These are phyloP conservation scores for Letharia lupina DNA, from an alignment of 495 filamentous ascomycete genomes.

Conservation along the genomic window DNA sequence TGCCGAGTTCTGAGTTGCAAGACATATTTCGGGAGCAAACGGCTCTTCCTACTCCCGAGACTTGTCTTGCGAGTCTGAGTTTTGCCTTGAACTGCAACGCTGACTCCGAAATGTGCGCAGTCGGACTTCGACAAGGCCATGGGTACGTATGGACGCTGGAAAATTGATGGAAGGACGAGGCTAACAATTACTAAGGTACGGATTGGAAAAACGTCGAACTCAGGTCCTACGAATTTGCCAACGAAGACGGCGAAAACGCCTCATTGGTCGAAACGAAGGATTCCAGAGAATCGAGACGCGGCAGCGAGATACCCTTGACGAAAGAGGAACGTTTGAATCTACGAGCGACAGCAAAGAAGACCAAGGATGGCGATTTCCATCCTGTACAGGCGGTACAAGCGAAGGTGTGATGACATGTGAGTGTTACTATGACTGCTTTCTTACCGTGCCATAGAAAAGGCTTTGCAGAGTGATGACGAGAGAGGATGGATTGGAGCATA, in stretches of 20 bases:
- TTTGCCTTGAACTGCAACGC: too few relatives aligned
- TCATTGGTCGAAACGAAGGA: slow-evolving; percentile 55
- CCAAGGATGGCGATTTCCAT: slow-evolving; percentile 24
- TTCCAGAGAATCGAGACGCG: slow-evolving; percentile 50
- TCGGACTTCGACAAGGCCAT: slow-evolving; percentile 36
- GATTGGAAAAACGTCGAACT: slow-evolving; percentile 82
- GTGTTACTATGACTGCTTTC: slow-evolving; percentile 1
- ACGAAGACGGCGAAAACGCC: slow-evolving; percentile 46
- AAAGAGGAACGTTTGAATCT: slow-evolving; percentile 37
- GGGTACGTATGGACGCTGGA: slow-evolving; percentile 16
- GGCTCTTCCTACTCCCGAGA: too few relatives aligned
- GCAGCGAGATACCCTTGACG: slow-evolving; percentile 39
- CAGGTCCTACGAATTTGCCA: slow-evolving; percentile 62
- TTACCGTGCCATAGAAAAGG: slow-evolving; percentile 6
- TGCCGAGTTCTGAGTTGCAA: too few relatives aligned
- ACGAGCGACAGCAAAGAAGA: slow-evolving; percentile 21
- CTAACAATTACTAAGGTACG: slow-evolving; percentile 45
- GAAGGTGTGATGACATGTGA: slow-evolving; percentile 18
- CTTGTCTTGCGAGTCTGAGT: too few relatives aligned
- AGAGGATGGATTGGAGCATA: slow-evolving; percentile 10
- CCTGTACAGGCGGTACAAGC: slow-evolving; percentile 18
- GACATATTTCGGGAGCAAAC: too few relatives aligned
- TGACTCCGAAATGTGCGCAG: slow-evolving; percentile 17
- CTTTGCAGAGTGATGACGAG: neutral
- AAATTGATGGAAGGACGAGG: slow-evolving; percentile 5